Conservation (phyloP, 257 asterid genomes). For the Cordia subcordata region DNA sequence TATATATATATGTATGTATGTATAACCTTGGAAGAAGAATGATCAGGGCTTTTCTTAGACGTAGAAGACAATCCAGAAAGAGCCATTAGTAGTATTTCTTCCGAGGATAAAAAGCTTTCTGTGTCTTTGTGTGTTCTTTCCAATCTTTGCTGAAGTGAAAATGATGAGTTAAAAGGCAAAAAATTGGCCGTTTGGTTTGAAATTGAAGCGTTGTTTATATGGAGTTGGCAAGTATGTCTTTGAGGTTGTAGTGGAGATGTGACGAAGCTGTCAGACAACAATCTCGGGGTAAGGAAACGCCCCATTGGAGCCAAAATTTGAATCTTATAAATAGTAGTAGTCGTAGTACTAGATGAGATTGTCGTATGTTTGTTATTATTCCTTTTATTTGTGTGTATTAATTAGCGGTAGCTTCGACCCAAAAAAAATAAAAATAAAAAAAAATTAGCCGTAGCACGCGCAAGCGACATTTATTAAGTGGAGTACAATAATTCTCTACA, state of each 20-base stretch:
- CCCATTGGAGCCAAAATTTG: conserved; percentile 22
- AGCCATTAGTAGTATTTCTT: conserved; percentile 11
- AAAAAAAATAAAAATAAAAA: too few relatives aligned
- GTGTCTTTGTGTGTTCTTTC: too few relatives aligned
- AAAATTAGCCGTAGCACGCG: too few relatives aligned
- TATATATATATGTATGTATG: too few relatives aligned
- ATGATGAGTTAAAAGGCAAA: not conserved
- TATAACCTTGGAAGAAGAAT: conserved; percentile 20
- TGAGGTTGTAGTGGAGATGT: conserved; percentile 13
- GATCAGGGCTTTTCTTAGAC: conserved; percentile 3
- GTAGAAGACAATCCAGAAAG: conserved; percentile 6
- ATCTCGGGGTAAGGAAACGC: conserved; percentile 4
- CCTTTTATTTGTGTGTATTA: not conserved
- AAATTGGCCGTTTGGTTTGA: conserved; percentile 14
- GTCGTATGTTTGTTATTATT: not conserved
- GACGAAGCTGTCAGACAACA: conserved; percentile 8
- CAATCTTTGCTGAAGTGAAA: too few relatives aligned
- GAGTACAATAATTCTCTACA: too few relatives aligned
- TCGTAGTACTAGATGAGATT: not conserved
- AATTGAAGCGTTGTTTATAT: too few relatives aligned
- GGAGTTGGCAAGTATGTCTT: not conserved
- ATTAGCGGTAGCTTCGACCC: too few relatives aligned
- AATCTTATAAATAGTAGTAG: not conserved
- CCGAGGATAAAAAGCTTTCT: not conserved
- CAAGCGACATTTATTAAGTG: too few relatives aligned